phyloP scores from a whole-genome alignment of 2,329 filamentous ascomycete genomes.

The Catunica adiposa region DNA sequence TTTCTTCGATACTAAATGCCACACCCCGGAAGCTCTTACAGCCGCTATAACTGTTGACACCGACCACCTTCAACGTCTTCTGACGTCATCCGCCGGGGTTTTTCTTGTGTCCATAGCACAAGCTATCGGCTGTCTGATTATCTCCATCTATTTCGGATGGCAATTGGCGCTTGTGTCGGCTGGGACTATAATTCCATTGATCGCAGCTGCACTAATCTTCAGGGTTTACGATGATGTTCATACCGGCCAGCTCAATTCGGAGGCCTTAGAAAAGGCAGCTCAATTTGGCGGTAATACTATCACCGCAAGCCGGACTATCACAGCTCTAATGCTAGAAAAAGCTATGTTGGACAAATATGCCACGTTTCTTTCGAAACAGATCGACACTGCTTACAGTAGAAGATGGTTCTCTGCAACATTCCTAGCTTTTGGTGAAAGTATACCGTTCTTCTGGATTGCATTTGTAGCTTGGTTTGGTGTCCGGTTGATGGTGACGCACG shows the following conservation, averaged over 20 bases:
- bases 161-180: slow-evolving; percentile 25
- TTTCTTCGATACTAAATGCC: slow-evolving; percentile 20
- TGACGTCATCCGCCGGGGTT: slow-evolving; percentile 21
- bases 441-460: slow-evolving; percentile 14
- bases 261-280: slow-evolving; percentile 8
- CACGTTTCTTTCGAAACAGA: slow-evolving; percentile 7
- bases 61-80: slow-evolving; percentile 21
- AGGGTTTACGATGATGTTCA: slow-evolving; percentile 21
- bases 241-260: slow-evolving; percentile 7
- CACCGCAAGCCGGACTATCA: slow-evolving; percentile 15
- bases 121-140: slow-evolving; percentile 19
- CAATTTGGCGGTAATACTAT: slow-evolving; percentile 13
- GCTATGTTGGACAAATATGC: slow-evolving; percentile 16
- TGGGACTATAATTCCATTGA: slow-evolving; percentile 22
- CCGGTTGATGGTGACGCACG: slow-evolving; percentile 9
- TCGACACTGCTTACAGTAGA: slow-evolving; percentile 7
- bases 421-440: slow-evolving; percentile 13
- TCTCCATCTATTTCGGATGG: slow-evolving; percentile 22
- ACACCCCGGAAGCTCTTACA: slow-evolving; percentile 20
- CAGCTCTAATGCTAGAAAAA: slow-evolving; percentile 19
- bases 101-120: slow-evolving; percentile 20
- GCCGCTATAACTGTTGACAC: slow-evolving; percentile 20
- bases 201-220: slow-evolving; percentile 31
- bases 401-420: slow-evolving; percentile 5
- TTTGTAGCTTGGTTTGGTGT: slow-evolving; percentile 15